Conservation (phyloP, 1,284 basidiomycete species). For the Moesziomyces sp. region DNA sequence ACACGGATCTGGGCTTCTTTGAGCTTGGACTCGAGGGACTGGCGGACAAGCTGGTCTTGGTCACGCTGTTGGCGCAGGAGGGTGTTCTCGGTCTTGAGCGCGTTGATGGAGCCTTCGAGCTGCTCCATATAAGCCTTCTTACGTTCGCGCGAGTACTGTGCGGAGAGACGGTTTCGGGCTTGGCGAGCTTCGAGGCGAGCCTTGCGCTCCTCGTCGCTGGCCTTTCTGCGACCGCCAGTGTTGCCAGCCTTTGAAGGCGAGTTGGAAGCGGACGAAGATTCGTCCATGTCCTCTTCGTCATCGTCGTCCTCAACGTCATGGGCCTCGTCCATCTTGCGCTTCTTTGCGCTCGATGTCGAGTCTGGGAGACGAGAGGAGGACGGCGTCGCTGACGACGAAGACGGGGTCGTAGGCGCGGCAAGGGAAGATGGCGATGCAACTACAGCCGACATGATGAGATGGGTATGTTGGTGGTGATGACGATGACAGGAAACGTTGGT, state of each 20-base stretch:
- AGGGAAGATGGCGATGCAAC: conserved; percentile 11
- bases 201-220: conserved; percentile 60
- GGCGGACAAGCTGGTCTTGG: conserved; percentile 23
- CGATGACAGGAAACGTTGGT: conserved; percentile 8
- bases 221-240: conserved; percentile 27
- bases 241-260: conserved; percentile 34
- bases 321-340: conserved; percentile 22
- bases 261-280: conserved; percentile 6
- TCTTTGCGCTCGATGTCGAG: conserved; percentile 28
- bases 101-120: conserved; percentile 52
- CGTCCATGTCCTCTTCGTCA: conserved; percentile 14
- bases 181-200: conserved; percentile 63
- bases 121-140: conserved; percentile 62
- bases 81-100: conserved; percentile 50
- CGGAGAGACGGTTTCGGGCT: conserved; percentile 64
- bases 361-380: conserved; percentile 30
- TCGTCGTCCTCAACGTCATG: conserved; percentile 6
- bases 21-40: conserved; percentile 43
- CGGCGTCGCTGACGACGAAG: conserved; percentile 15
- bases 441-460: not conserved
- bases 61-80: conserved; percentile 23
- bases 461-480: conserved; percentile 13
- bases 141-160: conserved; percentile 63
- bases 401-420: conserved; percentile 10
- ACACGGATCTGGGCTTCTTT: conserved; percentile 46